Evolutionary conservation across 306 rosid genomes (phyloP).

Genomic region (Castanospermum australe): DNA sequence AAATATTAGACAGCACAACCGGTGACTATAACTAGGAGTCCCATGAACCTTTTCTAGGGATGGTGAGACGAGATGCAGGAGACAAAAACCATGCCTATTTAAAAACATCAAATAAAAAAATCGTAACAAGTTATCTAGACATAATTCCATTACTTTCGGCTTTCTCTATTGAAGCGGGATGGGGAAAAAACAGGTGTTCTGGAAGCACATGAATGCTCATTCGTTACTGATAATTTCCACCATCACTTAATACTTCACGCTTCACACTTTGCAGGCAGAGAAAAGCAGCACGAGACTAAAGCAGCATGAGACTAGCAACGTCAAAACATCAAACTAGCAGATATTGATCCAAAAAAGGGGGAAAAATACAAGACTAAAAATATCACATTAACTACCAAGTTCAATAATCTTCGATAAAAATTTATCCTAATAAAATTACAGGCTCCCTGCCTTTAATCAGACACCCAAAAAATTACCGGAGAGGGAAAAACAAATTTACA

Average conservation of each 20-base stretch:
- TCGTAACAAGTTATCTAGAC: too few species aligned
- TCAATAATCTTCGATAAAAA: not conserved
- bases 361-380: not conserved
- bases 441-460: constrained; percentile 20
- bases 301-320: not conserved
- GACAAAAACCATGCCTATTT: too few species aligned
- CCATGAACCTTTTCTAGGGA: too few species aligned
- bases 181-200: not conserved
- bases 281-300: too few species aligned
- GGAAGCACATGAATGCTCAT: not conserved
- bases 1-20: too few species aligned
- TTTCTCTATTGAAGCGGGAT: not conserved
- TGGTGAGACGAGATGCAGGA: too few species aligned
- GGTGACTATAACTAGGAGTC: too few species aligned
- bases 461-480: constrained; percentile 18
- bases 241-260: not conserved
- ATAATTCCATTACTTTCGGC: too few species aligned
- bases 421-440: constrained; percentile 27
- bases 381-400: constrained; percentile 4
- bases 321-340: not conserved
- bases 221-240: not conserved
- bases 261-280: not conserved
- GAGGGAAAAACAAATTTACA: constrained; percentile 17
- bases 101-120: too few species aligned
- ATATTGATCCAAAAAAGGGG: not conserved